Conservation (phyloP, 148 eudicot genomes). For the Nepenthes gracilis region DNA sequence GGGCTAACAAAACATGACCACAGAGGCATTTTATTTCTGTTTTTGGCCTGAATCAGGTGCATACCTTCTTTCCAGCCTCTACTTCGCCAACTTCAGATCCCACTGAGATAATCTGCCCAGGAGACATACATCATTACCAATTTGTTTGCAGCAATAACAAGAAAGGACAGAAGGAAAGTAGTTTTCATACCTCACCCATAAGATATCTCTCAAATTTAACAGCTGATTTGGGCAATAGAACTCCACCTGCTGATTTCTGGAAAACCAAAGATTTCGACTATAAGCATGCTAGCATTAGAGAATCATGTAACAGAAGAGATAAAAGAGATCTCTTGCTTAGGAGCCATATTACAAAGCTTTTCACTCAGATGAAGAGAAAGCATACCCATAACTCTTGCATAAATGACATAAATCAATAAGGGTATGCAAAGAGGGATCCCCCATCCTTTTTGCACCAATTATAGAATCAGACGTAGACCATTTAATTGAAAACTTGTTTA, state of each 20-base stretch:
- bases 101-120: conserved; percentile 55
- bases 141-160: background rate
- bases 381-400: too few species aligned
- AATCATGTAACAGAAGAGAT: background rate
- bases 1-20: too few species aligned
- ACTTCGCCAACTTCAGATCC: conserved; percentile 73
- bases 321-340: background rate
- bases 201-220: conserved; percentile 94
- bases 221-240: conserved; percentile 86
- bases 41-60: background rate
- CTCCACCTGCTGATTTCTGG: conserved; percentile 98
- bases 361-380: too few species aligned
- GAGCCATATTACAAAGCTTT: background rate
- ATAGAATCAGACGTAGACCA: too few species aligned
- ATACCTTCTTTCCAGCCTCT: conserved; percentile 90
- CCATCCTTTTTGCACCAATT: too few species aligned
- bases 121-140: background rate
- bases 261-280: background rate
- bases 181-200: conserved; percentile 71
- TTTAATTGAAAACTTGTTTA: too few species aligned
- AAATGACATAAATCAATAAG: too few species aligned
- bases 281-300: background rate
- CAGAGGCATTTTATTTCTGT: background rate
- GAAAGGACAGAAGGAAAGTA: conserved; percentile 1
- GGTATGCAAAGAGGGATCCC: too few species aligned